These are phyloP conservation scores for Tubosaeta sp. DNA, from an alignment of 768 basidiomycete species.

Conservation along the genomic window DNA sequence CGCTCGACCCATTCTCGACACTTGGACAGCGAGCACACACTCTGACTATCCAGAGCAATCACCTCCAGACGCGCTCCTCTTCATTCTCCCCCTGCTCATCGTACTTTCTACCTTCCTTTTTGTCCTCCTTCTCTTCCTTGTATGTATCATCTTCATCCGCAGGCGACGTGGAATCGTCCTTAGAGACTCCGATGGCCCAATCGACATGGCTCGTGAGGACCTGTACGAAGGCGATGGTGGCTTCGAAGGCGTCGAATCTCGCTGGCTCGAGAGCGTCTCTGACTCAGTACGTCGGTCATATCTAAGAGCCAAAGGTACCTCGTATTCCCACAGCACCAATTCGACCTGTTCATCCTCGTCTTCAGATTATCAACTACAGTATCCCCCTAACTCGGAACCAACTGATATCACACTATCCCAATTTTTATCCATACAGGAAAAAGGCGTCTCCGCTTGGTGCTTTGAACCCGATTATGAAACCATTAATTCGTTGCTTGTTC, in stretches of 20 bases:
- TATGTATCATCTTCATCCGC: conserved; percentile 83
- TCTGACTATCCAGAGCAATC: conserved; percentile 22
- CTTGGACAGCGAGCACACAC: neutral
- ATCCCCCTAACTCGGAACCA: conserved; percentile 93
- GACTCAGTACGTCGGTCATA: conserved; percentile 70
- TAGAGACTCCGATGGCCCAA: conserved; percentile 84
- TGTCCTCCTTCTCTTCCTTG: conserved; percentile 85
- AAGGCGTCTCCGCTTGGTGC: conserved; percentile 98
- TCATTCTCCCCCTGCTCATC: conserved; percentile 91
- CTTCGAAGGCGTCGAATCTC: conserved; percentile 84
- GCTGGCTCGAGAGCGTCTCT: conserved; percentile 84
- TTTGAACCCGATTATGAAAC: conserved; percentile 99
- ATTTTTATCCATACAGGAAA: conserved; percentile 98
- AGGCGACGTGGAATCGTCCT: conserved; percentile 72
- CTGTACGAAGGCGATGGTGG: conserved; percentile 89
- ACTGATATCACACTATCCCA: conserved; percentile 98
- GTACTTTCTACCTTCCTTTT: conserved; percentile 91
- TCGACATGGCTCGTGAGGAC: conserved; percentile 91
- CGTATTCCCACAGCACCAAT: conserved; percentile 1
- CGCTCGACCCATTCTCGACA: conserved; percentile 2
- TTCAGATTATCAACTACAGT: conserved; percentile 79
- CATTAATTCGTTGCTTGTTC: conserved; percentile 87
- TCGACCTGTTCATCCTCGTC: conserved; percentile 4
- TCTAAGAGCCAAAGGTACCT: conserved; percentile 80
- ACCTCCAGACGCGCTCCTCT: conserved; percentile 63